These are phyloP conservation scores for Kodamaea restingae DNA, from an alignment of 805 yeast species.

Conservation along the genomic window DNA sequence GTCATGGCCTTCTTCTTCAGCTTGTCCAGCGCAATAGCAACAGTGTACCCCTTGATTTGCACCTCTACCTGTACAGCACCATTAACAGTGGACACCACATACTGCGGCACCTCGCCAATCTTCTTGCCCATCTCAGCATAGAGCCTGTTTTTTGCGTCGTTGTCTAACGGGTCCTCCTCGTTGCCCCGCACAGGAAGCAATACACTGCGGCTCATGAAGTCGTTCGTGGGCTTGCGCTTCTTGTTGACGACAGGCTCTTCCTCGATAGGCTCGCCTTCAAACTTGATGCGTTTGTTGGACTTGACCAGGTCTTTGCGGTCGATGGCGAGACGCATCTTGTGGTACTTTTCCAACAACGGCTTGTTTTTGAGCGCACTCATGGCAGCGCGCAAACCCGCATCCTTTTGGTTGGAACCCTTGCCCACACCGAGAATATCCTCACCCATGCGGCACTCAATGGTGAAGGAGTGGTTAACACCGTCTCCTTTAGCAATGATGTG, in stretches of 20 bases:
- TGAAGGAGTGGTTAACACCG: constrained; percentile 47
- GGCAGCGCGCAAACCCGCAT: constrained; percentile 85
- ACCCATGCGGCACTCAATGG: constrained; percentile 63
- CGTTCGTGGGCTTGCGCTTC: constrained; percentile 21
- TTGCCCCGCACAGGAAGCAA: constrained; percentile 28
- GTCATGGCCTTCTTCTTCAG: constrained; percentile 40
- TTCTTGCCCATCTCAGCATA: constrained; percentile 37
- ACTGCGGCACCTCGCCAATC: constrained; percentile 34
- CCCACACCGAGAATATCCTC: constrained; percentile 72
- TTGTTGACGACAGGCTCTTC: constrained; percentile 19
- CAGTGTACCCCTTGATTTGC: constrained; percentile 23
- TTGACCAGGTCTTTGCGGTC: constrained; percentile 17
- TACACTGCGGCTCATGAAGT: constrained; percentile 7
- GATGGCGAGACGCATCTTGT: constrained; percentile 42
- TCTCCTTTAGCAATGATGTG: constrained; percentile 43
- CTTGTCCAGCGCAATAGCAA: constrained; percentile 31
- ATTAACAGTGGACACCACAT: constrained; percentile 13
- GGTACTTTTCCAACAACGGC: constrained; percentile 58
- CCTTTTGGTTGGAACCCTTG: constrained; percentile 60
- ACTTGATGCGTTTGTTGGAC: constrained; percentile 8
- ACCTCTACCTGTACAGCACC: constrained; percentile 19
- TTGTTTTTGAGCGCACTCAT: constrained; percentile 66
- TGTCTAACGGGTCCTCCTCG: constrained; percentile 23
- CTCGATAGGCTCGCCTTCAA: constrained; percentile 4
- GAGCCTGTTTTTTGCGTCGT: constrained; percentile 37